Evolutionary conservation across 176 grass and related monocot genomes (phyloP).

Genomic region (Hyparrhenia diplandra): DNA sequence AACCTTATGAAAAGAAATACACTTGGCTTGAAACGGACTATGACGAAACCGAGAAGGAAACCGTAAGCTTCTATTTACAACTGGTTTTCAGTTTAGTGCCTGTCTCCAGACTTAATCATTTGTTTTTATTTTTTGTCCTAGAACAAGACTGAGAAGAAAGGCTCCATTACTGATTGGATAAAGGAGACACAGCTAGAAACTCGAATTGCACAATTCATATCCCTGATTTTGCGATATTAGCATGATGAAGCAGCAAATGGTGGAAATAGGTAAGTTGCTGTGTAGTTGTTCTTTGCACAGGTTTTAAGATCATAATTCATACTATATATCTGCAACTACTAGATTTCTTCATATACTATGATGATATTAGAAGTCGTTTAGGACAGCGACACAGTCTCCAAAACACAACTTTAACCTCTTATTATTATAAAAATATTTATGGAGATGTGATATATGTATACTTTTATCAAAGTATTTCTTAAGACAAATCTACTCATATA

Average conservation of each 20-base stretch:
- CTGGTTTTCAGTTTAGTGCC: constrained; percentile 6
- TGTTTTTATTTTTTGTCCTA: constrained; percentile 16
- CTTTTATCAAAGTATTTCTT: too few relatives aligned
- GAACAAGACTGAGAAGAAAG: constrained; percentile 3
- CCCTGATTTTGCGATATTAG: constrained; percentile 82
- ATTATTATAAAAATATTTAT: too few relatives aligned
- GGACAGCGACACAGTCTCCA: background rate
- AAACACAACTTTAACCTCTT: too few relatives aligned
- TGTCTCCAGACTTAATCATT: constrained; percentile 18
- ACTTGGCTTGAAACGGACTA: constrained; percentile 96
- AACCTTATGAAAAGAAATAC: constrained; percentile 47
- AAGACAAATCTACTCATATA: too few relatives aligned
- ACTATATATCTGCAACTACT: background rate
- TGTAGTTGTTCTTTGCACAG: background rate
- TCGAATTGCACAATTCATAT: constrained; percentile 74
- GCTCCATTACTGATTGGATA: constrained; percentile 40
- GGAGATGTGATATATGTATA: too few relatives aligned
- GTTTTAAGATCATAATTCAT: background rate
- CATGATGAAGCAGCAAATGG: constrained; percentile 99
- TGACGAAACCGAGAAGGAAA: constrained; percentile 57
- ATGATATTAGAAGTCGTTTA: too few relatives aligned
- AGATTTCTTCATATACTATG: background rate
- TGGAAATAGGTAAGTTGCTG: constrained; percentile 82
- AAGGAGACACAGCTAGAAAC: constrained; percentile 76
- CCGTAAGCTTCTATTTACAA: constrained; percentile 44